phyloP scores from a whole-genome alignment of 2,329 filamentous ascomycete genomes.

The Talaromyces verruculosus region DNA sequence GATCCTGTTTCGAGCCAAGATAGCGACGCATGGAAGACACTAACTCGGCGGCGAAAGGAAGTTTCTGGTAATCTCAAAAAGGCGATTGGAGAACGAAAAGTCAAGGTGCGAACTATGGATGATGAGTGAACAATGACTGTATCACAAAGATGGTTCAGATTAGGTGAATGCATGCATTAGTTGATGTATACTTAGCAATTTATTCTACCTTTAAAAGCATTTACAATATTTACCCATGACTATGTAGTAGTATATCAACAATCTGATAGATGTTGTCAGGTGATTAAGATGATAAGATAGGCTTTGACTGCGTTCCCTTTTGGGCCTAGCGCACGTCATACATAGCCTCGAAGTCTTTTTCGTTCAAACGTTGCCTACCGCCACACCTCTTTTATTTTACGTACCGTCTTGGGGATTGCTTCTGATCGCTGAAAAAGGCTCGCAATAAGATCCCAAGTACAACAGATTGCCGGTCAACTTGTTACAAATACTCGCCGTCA shows the following conservation, averaged over 20 bases:
- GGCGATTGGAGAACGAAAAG: constrained; percentile 26
- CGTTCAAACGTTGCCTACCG: neutral
- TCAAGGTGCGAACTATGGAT: constrained; percentile 29
- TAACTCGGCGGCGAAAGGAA: constrained; percentile 33
- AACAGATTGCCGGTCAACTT: no score
- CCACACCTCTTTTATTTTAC: neutral
- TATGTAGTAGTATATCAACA: no score
- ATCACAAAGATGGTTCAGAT: constrained; percentile 3
- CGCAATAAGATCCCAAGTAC: neutral
- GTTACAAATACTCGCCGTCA: neutral
- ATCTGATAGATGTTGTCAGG: neutral
- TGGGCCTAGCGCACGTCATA: neutral
- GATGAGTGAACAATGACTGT: constrained; percentile 23
- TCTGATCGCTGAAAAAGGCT: neutral
- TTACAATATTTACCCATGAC: no score
- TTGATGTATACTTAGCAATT: neutral
- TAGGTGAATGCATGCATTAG: constrained; percentile 7
- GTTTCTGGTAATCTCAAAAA: constrained; percentile 30
- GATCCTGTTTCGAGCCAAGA: constrained; percentile 34
- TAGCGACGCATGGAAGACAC: constrained; percentile 37
- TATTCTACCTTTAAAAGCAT: neutral
- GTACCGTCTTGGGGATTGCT: neutral
- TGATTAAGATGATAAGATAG: neutral
- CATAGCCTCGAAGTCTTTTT: neutral
- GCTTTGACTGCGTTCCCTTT: neutral